These are phyloP conservation scores for Glycyrrhiza uralensis DNA, from an alignment of 306 rosid species.

Conservation along the genomic window DNA sequence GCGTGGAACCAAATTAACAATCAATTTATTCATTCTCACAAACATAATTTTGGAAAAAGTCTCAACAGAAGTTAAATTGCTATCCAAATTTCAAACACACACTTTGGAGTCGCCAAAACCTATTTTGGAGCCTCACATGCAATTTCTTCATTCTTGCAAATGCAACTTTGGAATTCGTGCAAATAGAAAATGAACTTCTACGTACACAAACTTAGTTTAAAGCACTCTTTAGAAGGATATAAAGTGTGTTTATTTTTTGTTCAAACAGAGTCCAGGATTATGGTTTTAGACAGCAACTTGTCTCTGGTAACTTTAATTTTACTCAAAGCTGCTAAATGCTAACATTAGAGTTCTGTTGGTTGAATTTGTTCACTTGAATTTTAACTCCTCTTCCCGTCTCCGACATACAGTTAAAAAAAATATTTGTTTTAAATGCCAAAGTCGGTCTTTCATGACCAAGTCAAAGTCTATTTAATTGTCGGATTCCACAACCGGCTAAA, in stretches of 20 bases:
- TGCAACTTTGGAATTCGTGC: no score
- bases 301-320: background rate
- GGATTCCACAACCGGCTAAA: background rate
- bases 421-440: background rate
- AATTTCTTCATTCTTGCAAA: no score
- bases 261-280: background rate
- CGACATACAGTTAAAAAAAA: background rate
- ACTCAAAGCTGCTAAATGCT: background rate
- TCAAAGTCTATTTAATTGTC: background rate
- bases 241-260: background rate
- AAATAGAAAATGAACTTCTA: no score
- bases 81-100: no score
- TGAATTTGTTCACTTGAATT: background rate
- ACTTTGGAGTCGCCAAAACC: no score
- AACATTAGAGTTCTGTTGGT: background rate
- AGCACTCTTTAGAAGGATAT: background rate
- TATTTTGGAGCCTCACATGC: no score
- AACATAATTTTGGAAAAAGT: no score
- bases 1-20: no score
- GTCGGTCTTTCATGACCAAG: background rate
- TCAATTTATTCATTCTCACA: no score
- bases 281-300: background rate
- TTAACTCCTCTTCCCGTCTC: background rate
- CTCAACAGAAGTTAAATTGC: no score
- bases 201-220: no score